Conservation (phyloP, 164 flowering plant species). For the Paratinospora sagittata region DNA sequence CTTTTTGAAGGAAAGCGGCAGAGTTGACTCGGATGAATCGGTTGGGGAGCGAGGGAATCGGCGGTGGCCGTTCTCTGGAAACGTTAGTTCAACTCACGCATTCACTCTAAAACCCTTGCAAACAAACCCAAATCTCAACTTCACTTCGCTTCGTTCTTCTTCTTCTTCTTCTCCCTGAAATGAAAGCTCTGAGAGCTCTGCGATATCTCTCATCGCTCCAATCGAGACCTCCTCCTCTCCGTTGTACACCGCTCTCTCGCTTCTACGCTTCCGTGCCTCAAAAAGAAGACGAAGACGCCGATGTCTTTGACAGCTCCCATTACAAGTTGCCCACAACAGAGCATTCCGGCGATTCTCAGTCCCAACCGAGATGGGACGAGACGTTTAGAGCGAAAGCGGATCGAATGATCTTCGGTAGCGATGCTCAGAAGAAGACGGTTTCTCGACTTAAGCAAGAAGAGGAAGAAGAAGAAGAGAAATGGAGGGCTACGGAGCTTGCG, state of each 20-base stretch:
- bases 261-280: constrained; percentile 48
- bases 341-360: neutral
- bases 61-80: neutral
- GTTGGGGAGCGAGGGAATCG: neutral
- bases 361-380: constrained; percentile 53
- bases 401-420: constrained; percentile 36
- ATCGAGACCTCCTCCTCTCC: constrained; percentile 17
- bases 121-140: neutral
- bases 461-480: constrained; percentile 32
- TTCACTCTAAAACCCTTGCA: neutral
- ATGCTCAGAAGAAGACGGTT: constrained; percentile 17
- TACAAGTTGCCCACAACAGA: constrained; percentile 30
- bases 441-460: constrained; percentile 19
- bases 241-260: constrained; percentile 24
- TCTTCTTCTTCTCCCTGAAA: constrained; percentile 1
- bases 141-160: neutral
- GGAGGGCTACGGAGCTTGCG: constrained; percentile 39
- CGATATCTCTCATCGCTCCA: constrained; percentile 19
- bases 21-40: neutral
- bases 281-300: constrained; percentile 21
- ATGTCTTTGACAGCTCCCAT: constrained; percentile 57
- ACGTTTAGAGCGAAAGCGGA: constrained; percentile 53
- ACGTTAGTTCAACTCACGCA: neutral
- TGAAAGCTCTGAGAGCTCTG: constrained; percentile 29
- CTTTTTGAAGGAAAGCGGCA: neutral